phyloP scores from a whole-genome alignment of 352 stramenopile species.

The Phytophthora hibernalis region DNA sequence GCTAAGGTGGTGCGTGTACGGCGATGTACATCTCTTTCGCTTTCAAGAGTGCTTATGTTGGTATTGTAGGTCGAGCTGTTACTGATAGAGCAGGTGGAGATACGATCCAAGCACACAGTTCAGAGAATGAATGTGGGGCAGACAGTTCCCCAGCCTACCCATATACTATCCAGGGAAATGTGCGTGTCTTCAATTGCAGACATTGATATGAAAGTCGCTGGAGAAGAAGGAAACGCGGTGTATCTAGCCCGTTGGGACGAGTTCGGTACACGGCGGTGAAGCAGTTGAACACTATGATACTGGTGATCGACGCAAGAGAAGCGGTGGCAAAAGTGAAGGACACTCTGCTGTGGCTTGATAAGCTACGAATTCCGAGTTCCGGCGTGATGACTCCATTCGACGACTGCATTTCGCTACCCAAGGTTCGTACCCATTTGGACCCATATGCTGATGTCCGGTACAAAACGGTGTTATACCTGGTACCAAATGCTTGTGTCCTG shows the following conservation, averaged over 20 bases:
- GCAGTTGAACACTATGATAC: slow-evolving; percentile 1
- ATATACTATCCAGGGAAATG: no score
- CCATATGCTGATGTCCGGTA: no score
- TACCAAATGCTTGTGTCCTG: slow-evolving; percentile 2
- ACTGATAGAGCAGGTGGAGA: not conserved
- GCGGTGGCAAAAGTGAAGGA: not conserved
- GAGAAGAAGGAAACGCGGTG: slow-evolving; percentile 1
- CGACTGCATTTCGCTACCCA: not conserved
- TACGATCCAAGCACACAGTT: not conserved
- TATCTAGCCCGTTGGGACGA: slow-evolving; percentile 8
- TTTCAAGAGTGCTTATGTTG: not conserved
- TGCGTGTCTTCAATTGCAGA: slow-evolving; percentile 8
- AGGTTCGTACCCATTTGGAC: no score
- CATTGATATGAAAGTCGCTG: slow-evolving; percentile 4
- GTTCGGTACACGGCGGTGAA: slow-evolving; percentile 7
- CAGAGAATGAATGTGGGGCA: slow-evolving; percentile 3
- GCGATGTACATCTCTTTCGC: not conserved
- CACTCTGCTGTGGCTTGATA: slow-evolving; percentile 4
- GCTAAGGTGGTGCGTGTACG: slow-evolving; percentile 9
- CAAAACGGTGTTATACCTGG: no score
- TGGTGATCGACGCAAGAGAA: slow-evolving; percentile 6
- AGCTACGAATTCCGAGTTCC: not conserved
- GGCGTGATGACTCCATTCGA: not conserved
- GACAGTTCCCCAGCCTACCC: not conserved
- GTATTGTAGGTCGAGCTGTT: not conserved